Evolutionary conservation across 2,329 filamentous ascomycete genomes (phyloP).

Genomic region (Dryadomyces quercivorus): DNA sequence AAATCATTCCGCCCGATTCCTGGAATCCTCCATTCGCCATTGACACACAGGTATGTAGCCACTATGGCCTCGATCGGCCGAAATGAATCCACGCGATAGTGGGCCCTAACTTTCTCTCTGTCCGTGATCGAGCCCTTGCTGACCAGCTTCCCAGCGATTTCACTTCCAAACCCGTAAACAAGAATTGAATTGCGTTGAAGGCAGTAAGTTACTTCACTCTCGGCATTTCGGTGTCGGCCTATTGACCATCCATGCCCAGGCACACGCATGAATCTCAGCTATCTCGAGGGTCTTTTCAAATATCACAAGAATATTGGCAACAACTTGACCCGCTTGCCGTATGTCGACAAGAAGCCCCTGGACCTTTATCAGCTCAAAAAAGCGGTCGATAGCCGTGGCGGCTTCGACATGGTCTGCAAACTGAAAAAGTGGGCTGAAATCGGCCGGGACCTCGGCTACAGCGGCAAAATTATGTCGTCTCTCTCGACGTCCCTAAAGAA

Average conservation of each 20-base stretch:
- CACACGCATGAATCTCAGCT: conserved; percentile 89
- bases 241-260: conserved; percentile 41
- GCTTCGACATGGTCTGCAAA: conserved; percentile 95
- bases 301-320: conserved; percentile 96
- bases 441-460: conserved; percentile 89
- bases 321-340: conserved; percentile 86
- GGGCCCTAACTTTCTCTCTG: not conserved
- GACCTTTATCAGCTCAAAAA: conserved; percentile 96
- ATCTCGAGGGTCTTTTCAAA: conserved; percentile 87
- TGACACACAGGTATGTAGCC: conserved; percentile 68
- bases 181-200: conserved; percentile 95
- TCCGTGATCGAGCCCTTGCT: not conserved
- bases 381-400: conserved; percentile 85
- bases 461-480: conserved; percentile 99
- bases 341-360: conserved; percentile 92
- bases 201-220: conserved; percentile 51
- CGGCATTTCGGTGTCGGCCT: not conserved
- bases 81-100: not conserved
- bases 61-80: not conserved
- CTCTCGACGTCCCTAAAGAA: conserved; percentile 96
- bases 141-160: conserved; percentile 55
- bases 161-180: conserved; percentile 95
- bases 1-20: conserved; percentile 82
- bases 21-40: conserved; percentile 97
- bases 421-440: conserved; percentile 99